A percentile compares a stretch with the other conserved stretches of the same genome.
Conservation (phyloP, 306 rosid species). For the Fragaria nilgerrensis region DNA sequence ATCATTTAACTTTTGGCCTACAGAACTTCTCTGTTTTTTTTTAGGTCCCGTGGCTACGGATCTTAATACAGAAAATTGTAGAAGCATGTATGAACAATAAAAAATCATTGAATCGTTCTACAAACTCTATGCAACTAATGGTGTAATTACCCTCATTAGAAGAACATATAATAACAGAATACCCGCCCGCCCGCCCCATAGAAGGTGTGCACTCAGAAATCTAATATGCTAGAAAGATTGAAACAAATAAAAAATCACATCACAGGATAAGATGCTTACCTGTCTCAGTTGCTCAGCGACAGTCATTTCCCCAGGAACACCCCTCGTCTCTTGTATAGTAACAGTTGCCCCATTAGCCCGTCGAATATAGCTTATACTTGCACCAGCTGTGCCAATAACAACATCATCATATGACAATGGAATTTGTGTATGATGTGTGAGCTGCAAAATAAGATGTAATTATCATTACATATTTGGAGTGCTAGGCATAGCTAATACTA, state of each 20-base stretch:
- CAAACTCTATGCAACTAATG: background rate
- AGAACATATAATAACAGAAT: background rate
- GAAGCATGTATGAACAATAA: background rate
- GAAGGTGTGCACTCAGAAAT: background rate
- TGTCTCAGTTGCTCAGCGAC: constrained; percentile 97
- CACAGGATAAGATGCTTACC: constrained; percentile 40
- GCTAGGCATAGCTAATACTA: background rate
- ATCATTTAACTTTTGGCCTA: background rate
- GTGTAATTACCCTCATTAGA: background rate
- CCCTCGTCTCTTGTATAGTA: constrained; percentile 91
- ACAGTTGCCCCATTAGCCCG: constrained; percentile 96
- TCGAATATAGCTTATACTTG: constrained; percentile 92
- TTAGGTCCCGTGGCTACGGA: too few species aligned
- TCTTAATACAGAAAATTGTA: too few species aligned
- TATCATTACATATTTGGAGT: background rate
- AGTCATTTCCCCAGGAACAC: constrained; percentile 98
- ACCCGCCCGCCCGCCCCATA: background rate
- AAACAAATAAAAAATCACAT: background rate
- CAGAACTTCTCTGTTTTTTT: too few species aligned
- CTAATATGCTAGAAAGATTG: background rate
- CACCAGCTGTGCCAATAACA: constrained; percentile 93
- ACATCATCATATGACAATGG: constrained; percentile 95
- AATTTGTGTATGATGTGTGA: constrained; percentile 89
- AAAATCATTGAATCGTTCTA: background rate
- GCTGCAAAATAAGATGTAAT: constrained; percentile 44